A percentile compares a stretch with the other conserved stretches of the same genome.
Conservation (phyloP, 495 filamentous ascomycete genomes). For the Chlorociboria aeruginascens region DNA sequence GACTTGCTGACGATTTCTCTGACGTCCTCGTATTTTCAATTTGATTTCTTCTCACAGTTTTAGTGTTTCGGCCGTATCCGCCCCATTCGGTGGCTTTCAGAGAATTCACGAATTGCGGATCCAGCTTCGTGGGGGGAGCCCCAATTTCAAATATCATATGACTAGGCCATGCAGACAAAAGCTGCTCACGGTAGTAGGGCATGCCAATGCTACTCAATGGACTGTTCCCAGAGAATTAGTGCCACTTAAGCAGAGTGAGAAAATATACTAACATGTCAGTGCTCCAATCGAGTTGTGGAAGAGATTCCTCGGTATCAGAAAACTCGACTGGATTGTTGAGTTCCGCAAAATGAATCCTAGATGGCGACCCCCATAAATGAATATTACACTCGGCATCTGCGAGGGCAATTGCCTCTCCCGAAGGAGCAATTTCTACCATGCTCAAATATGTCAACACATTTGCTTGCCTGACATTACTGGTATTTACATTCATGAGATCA, state of each 20-base stretch:
- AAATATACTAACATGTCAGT: slow-evolving; percentile 48
- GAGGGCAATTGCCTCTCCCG: slow-evolving; percentile 78
- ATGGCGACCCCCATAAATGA: slow-evolving; percentile 83
- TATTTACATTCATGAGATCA: slow-evolving; percentile 88
- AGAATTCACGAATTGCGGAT: slow-evolving; percentile 56
- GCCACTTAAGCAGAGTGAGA: not conserved
- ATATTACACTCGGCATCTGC: slow-evolving; percentile 67
- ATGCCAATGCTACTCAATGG: slow-evolving; percentile 79
- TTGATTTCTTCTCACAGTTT: slow-evolving; percentile 63
- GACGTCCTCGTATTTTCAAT: slow-evolving; percentile 60
- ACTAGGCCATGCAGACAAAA: slow-evolving; percentile 83
- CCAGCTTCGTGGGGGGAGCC: slow-evolving; percentile 64
- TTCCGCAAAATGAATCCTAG: slow-evolving; percentile 85
- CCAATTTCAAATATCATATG: slow-evolving; percentile 74
- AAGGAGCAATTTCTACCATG: slow-evolving; percentile 81
- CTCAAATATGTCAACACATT: slow-evolving; percentile 51
- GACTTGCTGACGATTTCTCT: slow-evolving; percentile 37
- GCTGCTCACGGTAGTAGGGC: slow-evolving; percentile 80
- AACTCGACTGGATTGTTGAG: slow-evolving; percentile 69
- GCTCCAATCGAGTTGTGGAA: slow-evolving; percentile 47
- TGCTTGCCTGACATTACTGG: slow-evolving; percentile 78
- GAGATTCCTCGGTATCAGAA: slow-evolving; percentile 44
- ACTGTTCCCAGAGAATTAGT: slow-evolving; percentile 25
- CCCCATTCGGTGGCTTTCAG: slow-evolving; percentile 60
- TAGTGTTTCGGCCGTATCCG: slow-evolving; percentile 66